These are phyloP conservation scores for Diaporthe aspalathi DNA, from an alignment of 2,329 filamentous ascomycete genomes.

Conservation along the genomic window DNA sequence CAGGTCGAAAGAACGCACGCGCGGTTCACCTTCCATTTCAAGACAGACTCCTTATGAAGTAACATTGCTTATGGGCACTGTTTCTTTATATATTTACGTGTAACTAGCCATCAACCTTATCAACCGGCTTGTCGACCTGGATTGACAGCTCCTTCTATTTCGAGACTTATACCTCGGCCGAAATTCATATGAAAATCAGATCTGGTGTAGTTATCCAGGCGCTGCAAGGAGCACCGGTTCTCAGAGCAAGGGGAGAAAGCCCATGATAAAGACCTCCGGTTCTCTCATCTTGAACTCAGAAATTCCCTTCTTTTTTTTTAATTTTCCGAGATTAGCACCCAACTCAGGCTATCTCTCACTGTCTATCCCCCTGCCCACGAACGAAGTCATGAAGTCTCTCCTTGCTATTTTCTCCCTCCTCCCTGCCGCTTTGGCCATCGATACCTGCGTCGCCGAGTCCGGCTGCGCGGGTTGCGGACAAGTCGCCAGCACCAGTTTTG, in stretches of 20 bases:
- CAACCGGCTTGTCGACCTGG: not conserved
- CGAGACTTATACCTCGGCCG: not conserved
- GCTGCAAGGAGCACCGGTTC: no score
- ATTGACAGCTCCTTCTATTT: not conserved
- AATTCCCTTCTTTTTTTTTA: not conserved
- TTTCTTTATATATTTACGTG: conserved; percentile 7
- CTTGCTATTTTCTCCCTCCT: not conserved
- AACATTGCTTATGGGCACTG: conserved; percentile 1
- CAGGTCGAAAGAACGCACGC: no score
- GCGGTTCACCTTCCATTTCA: conserved; percentile 6
- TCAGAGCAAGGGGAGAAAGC: no score
- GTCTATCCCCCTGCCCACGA: not conserved
- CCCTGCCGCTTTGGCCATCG: not conserved
- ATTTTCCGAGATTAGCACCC: not conserved
- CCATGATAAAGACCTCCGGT: not conserved
- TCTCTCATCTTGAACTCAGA: not conserved
- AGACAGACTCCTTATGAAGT: not conserved
- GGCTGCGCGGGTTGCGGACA: conserved; percentile 23
- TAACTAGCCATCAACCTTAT: not conserved
- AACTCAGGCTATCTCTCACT: not conserved
- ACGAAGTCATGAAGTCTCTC: not conserved
- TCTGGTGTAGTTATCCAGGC: no score
- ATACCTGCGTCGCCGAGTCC: conserved; percentile 3
- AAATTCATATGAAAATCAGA: not conserved
- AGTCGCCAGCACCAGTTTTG: not conserved